A percentile compares a stretch with the other conserved stretches of the same genome.
phyloP scores from a whole-genome alignment of 805 yeast species.

The Suhomyces canberraensis region DNA sequence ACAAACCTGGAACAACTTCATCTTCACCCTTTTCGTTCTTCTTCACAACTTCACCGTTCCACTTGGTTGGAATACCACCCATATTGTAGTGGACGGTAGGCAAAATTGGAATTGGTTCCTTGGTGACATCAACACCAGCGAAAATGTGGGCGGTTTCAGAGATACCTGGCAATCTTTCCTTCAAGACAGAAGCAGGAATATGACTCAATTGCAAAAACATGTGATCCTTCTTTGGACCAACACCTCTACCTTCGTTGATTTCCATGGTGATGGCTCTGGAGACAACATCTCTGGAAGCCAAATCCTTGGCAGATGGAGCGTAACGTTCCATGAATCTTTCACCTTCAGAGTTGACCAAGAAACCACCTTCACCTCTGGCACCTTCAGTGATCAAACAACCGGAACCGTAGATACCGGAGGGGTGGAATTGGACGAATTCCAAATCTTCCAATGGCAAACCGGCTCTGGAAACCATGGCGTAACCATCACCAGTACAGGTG shows the following conservation, averaged over 20 bases:
- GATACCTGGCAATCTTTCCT: slow-evolving; percentile 98
- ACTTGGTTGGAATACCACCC: slow-evolving; percentile 99
- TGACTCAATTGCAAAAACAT: slow-evolving; percentile 91
- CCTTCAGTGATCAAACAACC: slow-evolving; percentile 99
- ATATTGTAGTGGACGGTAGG: slow-evolving; percentile 99
- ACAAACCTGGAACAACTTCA: slow-evolving; percentile 84
- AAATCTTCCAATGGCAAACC: slow-evolving; percentile 96
- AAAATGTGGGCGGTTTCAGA: slow-evolving; percentile 97
- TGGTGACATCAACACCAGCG: slow-evolving; percentile 99
- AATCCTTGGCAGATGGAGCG: slow-evolving; percentile 97
- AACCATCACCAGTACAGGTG: slow-evolving; percentile 99
- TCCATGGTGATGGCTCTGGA: slow-evolving; percentile 98
- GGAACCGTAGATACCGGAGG: slow-evolving; percentile 98
- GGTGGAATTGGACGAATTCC: slow-evolving; percentile 98
- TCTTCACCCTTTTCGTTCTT: slow-evolving; percentile 86
- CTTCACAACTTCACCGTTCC: slow-evolving; percentile 91
- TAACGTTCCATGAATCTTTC: slow-evolving; percentile 99
- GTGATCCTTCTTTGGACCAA: slow-evolving; percentile 94
- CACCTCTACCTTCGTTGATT: slow-evolving; percentile 98
- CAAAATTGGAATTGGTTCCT: slow-evolving; percentile 96
- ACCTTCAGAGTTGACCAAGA: slow-evolving; percentile 92
- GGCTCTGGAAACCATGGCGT: slow-evolving; percentile 97
- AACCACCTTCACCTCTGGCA: slow-evolving; percentile 99
- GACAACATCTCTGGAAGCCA: slow-evolving; percentile 97
- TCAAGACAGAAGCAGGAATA: slow-evolving; percentile 84